Conservation (phyloP, 2,329 filamentous ascomycete genomes). For the Microdochium nivale region DNA sequence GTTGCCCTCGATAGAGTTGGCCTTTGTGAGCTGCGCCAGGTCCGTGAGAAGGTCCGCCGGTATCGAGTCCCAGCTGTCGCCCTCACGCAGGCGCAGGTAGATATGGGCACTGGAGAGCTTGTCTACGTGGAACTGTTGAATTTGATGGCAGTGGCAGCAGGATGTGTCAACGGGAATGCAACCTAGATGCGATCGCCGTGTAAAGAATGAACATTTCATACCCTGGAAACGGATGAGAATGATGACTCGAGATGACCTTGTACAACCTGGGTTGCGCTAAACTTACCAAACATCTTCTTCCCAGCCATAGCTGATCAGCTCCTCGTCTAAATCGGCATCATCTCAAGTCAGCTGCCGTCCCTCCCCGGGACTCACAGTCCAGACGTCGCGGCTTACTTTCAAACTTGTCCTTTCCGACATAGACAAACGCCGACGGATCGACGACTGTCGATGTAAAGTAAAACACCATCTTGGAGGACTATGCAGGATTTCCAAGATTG, state of each 20-base stretch:
- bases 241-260: background rate
- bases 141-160: background rate
- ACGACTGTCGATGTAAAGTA: conserved; percentile 89
- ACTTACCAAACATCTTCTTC: conserved; percentile 89
- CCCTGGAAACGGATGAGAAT: conserved; percentile 13
- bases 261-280: background rate
- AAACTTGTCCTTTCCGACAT: conserved; percentile 98
- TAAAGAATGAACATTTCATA: conserved; percentile 12
- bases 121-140: conserved; percentile 82
- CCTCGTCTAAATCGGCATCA: conserved; percentile 62
- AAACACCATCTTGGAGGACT: conserved; percentile 65
- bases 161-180: background rate
- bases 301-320: conserved; percentile 88
- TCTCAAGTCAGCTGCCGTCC: background rate
- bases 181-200: background rate
- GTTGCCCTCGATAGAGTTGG: conserved; percentile 98
- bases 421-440: conserved; percentile 76
- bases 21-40: conserved; percentile 95
- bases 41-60: conserved; percentile 68
- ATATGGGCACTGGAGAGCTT: conserved; percentile 96
- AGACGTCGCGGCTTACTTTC: conserved; percentile 60
- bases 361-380: background rate
- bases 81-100: conserved; percentile 76
- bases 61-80: conserved; percentile 77
- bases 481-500: no score